Evolutionary conservation across 2,329 filamentous ascomycete species (phyloP), one percentile per base, ranked within the genome.

Genomic region (Eutypella sp.): DNA sequence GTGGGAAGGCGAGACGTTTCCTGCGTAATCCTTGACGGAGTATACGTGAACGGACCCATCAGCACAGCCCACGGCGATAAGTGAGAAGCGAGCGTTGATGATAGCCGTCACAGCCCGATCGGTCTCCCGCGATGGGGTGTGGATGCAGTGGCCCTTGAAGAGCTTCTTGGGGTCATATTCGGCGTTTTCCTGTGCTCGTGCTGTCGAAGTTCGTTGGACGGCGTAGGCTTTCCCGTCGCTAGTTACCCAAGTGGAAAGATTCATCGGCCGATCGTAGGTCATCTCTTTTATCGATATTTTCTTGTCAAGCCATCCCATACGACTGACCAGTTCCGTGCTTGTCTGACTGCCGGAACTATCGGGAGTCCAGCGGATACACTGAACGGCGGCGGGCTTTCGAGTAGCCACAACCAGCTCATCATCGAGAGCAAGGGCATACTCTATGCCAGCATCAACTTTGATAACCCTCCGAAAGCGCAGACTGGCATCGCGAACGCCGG

Each of bases 391-490:
- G 3, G 93, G 93, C 60, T 93, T 96, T 47, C 82, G 76, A 1
- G 93, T 99, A 4, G 93, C 89, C 43, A 99, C 91, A 19, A 97
- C 76, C 34, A 99, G 73, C 65, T 97, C 93, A 46, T 96, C 89
- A 54, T 97, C 93, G 19, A 97, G 76, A 2, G 93, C 92, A 45
- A 97, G 71, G 10, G 88, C 89, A 58, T 84, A 88, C 55, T 84
- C 84, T 57, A 99, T 96, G 2, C 93, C 93, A 3, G 93, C 93
- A 67, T 99, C 93, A 16, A 99, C 89, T 63, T 95, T 95, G 61
- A 99, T 97, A 13, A 96, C 92, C 87, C 96, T 96, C 47, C 92
- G 82, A 67, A 99, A 99, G 10, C 89, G 86, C 41, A 99, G 78
- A 57, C 86, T 95, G 46, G 95, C 82, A 67, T 99, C 93, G 44